Percentiles rank a stretch among this genome's conserved stretches.
These are phyloP conservation scores for Colletotrichum shisoi DNA, from an alignment of 2,329 filamentous ascomycete species.

Conservation along the genomic window DNA sequence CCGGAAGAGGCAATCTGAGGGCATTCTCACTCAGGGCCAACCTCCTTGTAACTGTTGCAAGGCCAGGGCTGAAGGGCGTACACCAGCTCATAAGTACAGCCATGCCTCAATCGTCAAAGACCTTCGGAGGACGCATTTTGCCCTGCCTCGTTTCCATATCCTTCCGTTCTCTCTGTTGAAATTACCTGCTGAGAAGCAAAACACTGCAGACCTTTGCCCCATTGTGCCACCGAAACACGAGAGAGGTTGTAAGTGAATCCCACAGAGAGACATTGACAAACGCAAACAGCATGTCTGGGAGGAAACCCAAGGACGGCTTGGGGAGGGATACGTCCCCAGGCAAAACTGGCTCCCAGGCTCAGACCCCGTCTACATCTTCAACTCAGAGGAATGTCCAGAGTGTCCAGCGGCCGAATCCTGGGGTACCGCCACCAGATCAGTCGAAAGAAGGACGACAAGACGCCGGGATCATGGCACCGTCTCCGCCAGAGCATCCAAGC, in stretches of 20 bases:
- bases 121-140: neutral
- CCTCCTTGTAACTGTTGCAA: neutral
- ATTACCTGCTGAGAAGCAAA: neutral
- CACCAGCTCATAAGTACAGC: constrained; percentile 7
- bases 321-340: neutral
- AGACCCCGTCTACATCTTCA: neutral
- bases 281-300: neutral
- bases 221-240: no score
- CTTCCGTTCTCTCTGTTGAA: neutral
- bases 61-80: no score
- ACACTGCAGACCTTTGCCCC: no score
- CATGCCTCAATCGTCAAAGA: neutral
- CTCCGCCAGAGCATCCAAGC: neutral
- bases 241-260: constrained; percentile 2
- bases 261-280: neutral
- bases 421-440: no score
- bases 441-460: neutral
- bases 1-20: neutral
- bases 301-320: neutral
- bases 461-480: neutral
- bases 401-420: neutral
- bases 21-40: neutral
- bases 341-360: neutral
- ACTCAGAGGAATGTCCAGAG: neutral
- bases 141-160: neutral